These are phyloP conservation scores for Nicotiana sylvestris DNA, from an alignment of 257 asterid genomes.

Conservation along the genomic window DNA sequence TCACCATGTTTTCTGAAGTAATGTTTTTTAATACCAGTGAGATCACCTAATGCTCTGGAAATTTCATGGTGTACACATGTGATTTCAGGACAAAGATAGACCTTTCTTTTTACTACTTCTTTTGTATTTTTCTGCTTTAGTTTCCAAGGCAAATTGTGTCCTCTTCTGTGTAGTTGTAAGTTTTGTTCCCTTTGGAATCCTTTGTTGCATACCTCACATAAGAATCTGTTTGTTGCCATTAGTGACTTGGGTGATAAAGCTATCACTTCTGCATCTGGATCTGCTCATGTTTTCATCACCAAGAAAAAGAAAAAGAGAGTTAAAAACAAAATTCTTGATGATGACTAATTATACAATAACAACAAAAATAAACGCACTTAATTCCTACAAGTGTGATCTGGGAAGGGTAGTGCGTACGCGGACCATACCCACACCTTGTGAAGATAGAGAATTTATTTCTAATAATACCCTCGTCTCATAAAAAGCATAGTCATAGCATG, in stretches of 20 bases:
- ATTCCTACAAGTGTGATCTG: no score
- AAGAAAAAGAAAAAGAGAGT: background rate
- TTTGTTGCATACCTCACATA: conserved; percentile 79
- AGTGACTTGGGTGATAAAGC: conserved; percentile 76
- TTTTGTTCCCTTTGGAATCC: conserved; percentile 86
- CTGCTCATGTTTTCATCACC: conserved; percentile 14
- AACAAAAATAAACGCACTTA: no score
- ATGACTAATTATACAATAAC: no score
- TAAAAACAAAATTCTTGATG: no score
- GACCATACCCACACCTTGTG: no score
- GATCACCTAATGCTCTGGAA: conserved; percentile 74
- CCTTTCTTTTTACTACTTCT: conserved; percentile 55
- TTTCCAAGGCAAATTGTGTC: conserved; percentile 84
- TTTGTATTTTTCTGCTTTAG: conserved; percentile 55
- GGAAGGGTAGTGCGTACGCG: no score
- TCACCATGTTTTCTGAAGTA: conserved; percentile 74
- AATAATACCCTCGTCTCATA: no score
- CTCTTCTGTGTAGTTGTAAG: conserved; percentile 77
- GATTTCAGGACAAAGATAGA: conserved; percentile 78
- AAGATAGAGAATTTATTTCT: no score
- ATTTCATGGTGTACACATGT: conserved; percentile 78
- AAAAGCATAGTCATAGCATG: no score
- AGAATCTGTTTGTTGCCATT: conserved; percentile 79
- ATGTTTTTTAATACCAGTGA: conserved; percentile 81
- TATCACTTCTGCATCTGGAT: conserved; percentile 72